Percentiles rank a stretch among this genome's conserved stretches.
phyloP scores from a whole-genome alignment of 2,329 filamentous ascomycete genomes.

The Cladosporium oxysporum region DNA sequence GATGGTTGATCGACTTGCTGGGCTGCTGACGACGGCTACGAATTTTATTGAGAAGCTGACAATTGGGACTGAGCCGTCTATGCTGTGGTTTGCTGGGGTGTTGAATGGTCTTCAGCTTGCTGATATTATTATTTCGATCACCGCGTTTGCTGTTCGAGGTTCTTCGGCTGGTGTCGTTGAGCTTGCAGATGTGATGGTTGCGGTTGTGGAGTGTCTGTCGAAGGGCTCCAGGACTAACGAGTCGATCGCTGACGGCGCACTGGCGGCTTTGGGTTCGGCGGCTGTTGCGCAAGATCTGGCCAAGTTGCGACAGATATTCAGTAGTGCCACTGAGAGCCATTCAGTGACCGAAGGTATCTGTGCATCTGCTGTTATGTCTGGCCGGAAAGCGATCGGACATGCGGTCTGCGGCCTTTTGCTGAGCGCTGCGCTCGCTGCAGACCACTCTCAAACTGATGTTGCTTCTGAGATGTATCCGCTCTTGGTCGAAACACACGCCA shows the following conservation, averaged over 20 bases:
- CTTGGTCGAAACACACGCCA: conserved; percentile 8
- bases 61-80: not conserved
- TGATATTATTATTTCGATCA: conserved; percentile 7
- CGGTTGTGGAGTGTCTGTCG: conserved; percentile 4
- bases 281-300: conserved; percentile 13
- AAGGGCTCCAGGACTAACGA: conserved; percentile 6
- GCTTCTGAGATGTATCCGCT: conserved; percentile 12
- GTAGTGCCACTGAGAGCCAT: not conserved
- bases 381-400: conserved; percentile 2
- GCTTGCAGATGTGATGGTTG: not conserved
- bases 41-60: conserved; percentile 8
- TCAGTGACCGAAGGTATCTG: not conserved
- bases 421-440: conserved; percentile 13
- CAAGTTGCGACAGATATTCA: not conserved
- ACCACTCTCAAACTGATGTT: conserved; percentile 18
- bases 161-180: not conserved
- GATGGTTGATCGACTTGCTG: conserved; percentile 7
- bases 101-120: conserved; percentile 16
- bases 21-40: not conserved
- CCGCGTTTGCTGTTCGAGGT: not conserved
- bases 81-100: conserved; percentile 4
- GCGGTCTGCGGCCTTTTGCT: conserved; percentile 5
- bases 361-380: not conserved
- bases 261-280: conserved; percentile 10
- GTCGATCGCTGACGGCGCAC: conserved; percentile 7